Conservation (phyloP, 768 basidiomycete species). For the Terana coerulea region DNA sequence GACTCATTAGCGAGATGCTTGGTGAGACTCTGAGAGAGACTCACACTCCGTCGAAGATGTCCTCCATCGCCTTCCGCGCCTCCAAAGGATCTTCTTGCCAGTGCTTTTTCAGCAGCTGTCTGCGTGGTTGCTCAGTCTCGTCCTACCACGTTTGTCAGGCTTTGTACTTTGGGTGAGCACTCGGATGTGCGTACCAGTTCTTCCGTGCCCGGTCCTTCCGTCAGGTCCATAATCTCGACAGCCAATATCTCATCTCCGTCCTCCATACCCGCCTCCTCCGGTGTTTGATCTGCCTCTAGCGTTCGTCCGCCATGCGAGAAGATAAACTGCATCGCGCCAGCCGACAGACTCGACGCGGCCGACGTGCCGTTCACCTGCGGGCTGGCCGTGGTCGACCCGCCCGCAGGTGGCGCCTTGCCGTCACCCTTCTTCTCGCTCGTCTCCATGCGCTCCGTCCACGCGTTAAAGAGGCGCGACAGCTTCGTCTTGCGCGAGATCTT, state of each 20-base stretch:
- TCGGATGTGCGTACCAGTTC: constrained; percentile 44
- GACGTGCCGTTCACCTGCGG: constrained; percentile 37
- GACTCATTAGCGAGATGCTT: not conserved
- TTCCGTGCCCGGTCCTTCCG: constrained; percentile 60
- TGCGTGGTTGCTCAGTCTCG: constrained; percentile 57
- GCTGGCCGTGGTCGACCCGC: constrained; percentile 14
- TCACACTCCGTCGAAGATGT: constrained; percentile 83
- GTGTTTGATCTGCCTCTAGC: constrained; percentile 78
- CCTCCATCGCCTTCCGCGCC: constrained; percentile 74
- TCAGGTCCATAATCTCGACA: constrained; percentile 88
- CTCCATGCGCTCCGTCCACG: constrained; percentile 91
- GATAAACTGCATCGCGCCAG: constrained; percentile 64
- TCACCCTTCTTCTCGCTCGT: constrained; percentile 39
- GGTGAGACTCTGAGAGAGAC: not conserved
- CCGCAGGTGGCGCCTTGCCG: constrained; percentile 23
- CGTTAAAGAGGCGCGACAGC: constrained; percentile 75
- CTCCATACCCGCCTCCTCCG: constrained; percentile 85
- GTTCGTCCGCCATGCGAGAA: constrained; percentile 81
- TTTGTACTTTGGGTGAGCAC: not conserved
- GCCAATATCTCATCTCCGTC: constrained; percentile 87
- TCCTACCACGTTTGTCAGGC: constrained; percentile 40
- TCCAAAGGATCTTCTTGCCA: constrained; percentile 76
- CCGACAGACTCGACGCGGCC: constrained; percentile 30
- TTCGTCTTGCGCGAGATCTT: constrained; percentile 91
- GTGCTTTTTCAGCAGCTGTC: constrained; percentile 73